Evolutionary conservation across 139 green algal genomes (phyloP), one percentile per base, ranked within the genome.

Genomic region (Chlamydomonas sp.): DNA sequence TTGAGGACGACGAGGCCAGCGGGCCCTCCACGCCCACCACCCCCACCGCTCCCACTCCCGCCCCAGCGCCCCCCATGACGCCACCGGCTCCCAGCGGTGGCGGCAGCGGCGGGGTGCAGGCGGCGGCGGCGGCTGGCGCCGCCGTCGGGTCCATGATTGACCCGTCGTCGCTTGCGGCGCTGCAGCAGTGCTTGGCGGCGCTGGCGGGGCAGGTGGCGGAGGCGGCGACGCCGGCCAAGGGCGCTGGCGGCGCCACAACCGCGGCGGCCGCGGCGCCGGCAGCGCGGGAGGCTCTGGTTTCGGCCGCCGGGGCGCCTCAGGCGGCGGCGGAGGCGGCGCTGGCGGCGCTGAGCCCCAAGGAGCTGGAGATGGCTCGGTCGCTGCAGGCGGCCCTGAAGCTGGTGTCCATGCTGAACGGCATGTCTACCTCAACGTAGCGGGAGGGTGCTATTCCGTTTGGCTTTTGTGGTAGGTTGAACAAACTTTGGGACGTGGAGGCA

Each of bases 311-410:
- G 17, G 68, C 60, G 12, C 5, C 60, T 1, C 16, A 58, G 77
- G 12, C 79, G 3, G 31, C 76, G 64, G 72, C 8, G n/a, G 8
- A 61, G 72, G 15, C 76, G 0, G 58, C 31, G 1, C 73, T 87
- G 72, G 80, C 83, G 2, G 3, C 62, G 3, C 64, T 12, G 8
- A 69, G 8, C 9, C 64, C 64, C 10, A 14, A 74, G 31, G 83
- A 87, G 72, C 10, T 87, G 16, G 62, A 87, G 62, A 81, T 87
- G 83, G 83, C 83, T 6, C 59, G 59, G 62, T 81, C 62, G 31
- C 83, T 87, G 83, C 83, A 87, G 31, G 83, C 83, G 12, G 83
- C 83, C 17, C 83, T 87, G 7, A 87, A 87, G 72, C 62, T 87
- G 83, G 83, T 87, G 61, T 72, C 72, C 20, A 12, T 87, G 72